phyloP scores from a whole-genome alignment of 352 stramenopile species.

The Phytophthora syringae region DNA sequence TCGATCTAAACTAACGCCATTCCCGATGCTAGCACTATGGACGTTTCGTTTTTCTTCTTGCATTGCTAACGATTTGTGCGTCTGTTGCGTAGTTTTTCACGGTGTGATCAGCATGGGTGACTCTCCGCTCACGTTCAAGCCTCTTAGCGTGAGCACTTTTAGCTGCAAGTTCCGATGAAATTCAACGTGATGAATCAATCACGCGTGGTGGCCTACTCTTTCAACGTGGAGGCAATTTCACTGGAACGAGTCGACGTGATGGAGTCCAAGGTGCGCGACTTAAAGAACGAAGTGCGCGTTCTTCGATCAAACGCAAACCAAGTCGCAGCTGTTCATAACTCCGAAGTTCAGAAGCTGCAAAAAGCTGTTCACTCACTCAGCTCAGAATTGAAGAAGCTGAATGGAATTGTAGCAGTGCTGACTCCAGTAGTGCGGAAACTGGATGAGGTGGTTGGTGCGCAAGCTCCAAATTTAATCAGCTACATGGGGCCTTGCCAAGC shows the following conservation, averaged over 20 bases:
- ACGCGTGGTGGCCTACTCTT: background rate
- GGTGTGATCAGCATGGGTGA: background rate
- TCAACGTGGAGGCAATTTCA: constrained; percentile 1
- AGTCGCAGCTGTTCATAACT: background rate
- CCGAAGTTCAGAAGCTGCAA: background rate
- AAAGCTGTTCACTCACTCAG: background rate
- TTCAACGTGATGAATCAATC: background rate
- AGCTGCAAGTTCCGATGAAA: background rate
- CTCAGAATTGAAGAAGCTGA: background rate
- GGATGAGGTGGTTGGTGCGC: background rate
- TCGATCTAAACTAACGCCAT: constrained; percentile 7
- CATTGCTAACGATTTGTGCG: background rate
- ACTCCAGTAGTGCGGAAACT: background rate
- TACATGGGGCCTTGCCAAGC: background rate
- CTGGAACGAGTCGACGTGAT: constrained; percentile 13
- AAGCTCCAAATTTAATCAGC: background rate
- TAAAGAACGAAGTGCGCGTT: background rate
- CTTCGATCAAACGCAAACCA: background rate
- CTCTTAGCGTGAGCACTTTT: background rate
- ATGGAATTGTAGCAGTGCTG: background rate
- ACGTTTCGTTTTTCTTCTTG: background rate
- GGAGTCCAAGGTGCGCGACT: constrained; percentile 20
- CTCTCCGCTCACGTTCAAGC: background rate
- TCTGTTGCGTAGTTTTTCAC: constrained; percentile 1
- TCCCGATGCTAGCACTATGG: background rate